Base-by-base conservation (phyloP, 495 filamentous ascomycete genomes). In the Aspergillus sclerotiicarbonarius region DNA sequence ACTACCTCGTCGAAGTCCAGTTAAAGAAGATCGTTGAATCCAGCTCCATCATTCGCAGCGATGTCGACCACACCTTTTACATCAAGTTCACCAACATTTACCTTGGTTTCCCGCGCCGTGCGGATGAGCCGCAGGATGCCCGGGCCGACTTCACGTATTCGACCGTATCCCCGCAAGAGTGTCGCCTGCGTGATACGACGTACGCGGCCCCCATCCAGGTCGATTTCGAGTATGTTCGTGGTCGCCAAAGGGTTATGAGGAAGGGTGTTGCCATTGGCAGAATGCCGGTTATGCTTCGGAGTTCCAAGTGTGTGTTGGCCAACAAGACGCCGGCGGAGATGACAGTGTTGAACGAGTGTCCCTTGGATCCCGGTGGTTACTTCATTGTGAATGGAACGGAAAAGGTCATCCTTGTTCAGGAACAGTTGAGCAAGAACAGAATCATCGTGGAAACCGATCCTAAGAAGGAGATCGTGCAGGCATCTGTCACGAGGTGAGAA, bases 361-460 rank as follows among this genome's bases (percentile, higher is more conserved):
- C 94, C 3, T 78, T 98, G 25, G 94, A 99, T 72, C 94, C 95
- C 1, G 94, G 94, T 54, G 94, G 94, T 29, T 99, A 99, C 71
- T 99, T 99, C 67, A 90, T 98, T 62, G 85, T 98, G 62, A 97
- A 96, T 61, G 94, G 94, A 53, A 96, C 90, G 50, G 94, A 99
- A 65, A 98, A 98, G 77, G 94, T 98, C 50, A 98, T 99, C 67
- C 82, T 99, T 13, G 92, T 98, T 33, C 94, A 98, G 70, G 94
- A 99, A 63, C 94, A 98, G 71, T 76, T 98, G 67, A 98, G 93
- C 80, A 98, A 98, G 79, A 99, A 99, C 73, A 82, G 94, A 76
- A 90, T 98, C 57, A 96, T 99, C 67, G 92, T 99, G 8, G 95
- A 99, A 71, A 84, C 87, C 41, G 91, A 94, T 65, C 82, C 85